Evolutionary conservation across 2,329 filamentous ascomycete genomes (phyloP), one percentile per base, ranked within the genome.

Genomic region (Fusarium goolgardi): DNA sequence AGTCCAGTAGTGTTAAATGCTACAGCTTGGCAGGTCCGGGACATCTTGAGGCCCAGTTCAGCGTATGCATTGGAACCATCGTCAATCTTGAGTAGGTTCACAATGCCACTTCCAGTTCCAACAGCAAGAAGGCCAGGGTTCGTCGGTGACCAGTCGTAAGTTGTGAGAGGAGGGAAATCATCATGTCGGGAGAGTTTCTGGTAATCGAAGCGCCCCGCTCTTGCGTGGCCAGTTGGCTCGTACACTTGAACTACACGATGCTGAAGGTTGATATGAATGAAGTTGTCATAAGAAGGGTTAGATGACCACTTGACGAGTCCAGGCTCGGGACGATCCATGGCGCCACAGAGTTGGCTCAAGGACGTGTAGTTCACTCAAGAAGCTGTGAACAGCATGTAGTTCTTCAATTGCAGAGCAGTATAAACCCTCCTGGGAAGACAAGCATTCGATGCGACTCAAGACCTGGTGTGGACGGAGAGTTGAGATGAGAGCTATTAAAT

Each of bases 1-100:
- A 91, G 83, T 20, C 91, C 90, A 7, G 83, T 84, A 5, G 87
- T 88, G 74, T 89, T 95, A 79, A 96, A 94, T 5, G 92, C 90
- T 40, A 96, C 91, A 1, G 92, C 91, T 73, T 95, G 93, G 72
- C 91, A 95, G 43, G 90, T 90, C 44, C 93, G 86, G 55, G 91
- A 87, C 76, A 93, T 88, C 76, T 92, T 93, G 46, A 94, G 85
- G 21, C 87, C 87, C 63, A 94, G 87, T 50, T 91, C 88, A 49
- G 88, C 75, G 68, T 86, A 87, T 34, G 84, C 86, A 73, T 86
- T 93, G 53, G 85, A 90, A 67, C 88, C 86, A 70, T 92, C 88
- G 73, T 93, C 89, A 47, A 96, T 85, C 63, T 89, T 86, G 57
- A 96, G 80, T 21, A 96, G 81, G 66, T 91, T 90, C 66, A 94